These are phyloP conservation scores for Cercospora beticola DNA, from an alignment of 2,329 filamentous ascomycete genomes.

Conservation along the genomic window DNA sequence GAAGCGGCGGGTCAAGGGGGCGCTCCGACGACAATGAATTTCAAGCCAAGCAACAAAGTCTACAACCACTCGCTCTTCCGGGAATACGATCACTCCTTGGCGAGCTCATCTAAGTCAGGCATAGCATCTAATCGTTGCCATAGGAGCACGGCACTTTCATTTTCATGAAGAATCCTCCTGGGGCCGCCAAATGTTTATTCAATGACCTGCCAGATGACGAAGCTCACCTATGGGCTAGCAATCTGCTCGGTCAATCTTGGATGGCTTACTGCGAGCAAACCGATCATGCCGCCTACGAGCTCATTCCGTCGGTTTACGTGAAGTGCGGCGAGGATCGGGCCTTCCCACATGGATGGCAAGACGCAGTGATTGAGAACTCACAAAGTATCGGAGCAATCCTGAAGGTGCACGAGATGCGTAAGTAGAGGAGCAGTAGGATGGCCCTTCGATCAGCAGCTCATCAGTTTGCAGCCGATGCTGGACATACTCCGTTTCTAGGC, in stretches of 20 bases:
- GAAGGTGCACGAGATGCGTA: neutral
- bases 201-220: neutral
- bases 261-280: conserved; percentile 12
- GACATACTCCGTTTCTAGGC: neutral
- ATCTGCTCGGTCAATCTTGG: conserved; percentile 8
- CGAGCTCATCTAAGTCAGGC: neutral
- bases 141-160: neutral
- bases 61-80: neutral
- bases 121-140: neutral
- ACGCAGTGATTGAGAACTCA: neutral
- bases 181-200: neutral
- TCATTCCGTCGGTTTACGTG: conserved; percentile 8
- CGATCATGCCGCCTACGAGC: conserved; percentile 12
- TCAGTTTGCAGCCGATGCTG: neutral
- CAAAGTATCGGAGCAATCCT: neutral
- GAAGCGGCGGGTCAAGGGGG: neutral
- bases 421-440: neutral
- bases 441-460: neutral
- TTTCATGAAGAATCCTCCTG: neutral
- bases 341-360: conserved; percentile 2
- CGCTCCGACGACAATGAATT: neutral
- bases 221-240: neutral
- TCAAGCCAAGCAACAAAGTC: neutral
- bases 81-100: neutral
- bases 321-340: conserved; percentile 14